These are phyloP conservation scores for Pleurotus giganteus DNA, from an alignment of 768 basidiomycete genomes.

Conservation along the genomic window DNA sequence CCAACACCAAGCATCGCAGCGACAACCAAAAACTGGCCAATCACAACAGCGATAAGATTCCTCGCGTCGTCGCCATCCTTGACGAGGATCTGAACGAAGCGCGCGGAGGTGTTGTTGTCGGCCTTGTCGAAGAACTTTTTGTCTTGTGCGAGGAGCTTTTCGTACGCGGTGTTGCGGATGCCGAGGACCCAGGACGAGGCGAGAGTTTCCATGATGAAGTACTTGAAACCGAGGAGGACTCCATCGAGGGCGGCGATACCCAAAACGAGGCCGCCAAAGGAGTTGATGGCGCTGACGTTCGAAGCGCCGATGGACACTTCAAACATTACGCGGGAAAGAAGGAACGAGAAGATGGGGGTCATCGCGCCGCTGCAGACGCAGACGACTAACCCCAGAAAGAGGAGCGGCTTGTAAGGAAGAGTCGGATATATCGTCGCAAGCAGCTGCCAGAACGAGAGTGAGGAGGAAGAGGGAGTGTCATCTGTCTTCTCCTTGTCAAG, in stretches of 20 bases:
- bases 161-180: slow-evolving; percentile 57
- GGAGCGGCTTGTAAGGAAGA: slow-evolving; percentile 69
- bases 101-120: slow-evolving; percentile 53
- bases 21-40: slow-evolving; percentile 73
- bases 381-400: slow-evolving; percentile 68
- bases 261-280: slow-evolving; percentile 71
- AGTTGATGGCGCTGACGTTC: slow-evolving; percentile 58
- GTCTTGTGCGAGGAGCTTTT: slow-evolving; percentile 71
- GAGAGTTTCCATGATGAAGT: slow-evolving; percentile 73
- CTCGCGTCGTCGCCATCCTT: slow-evolving; percentile 91
- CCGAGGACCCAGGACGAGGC: slow-evolving; percentile 73
- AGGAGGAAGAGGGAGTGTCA: slow-evolving; percentile 20
- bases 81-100: slow-evolving; percentile 72
- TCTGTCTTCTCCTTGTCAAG: slow-evolving; percentile 13
- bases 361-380: slow-evolving; percentile 76
- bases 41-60: slow-evolving; percentile 67
- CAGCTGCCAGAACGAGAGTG: slow-evolving; percentile 43
- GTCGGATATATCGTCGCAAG: slow-evolving; percentile 61
- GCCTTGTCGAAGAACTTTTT: slow-evolving; percentile 82
- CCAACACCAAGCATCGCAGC: slow-evolving; percentile 80
- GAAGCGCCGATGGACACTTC: slow-evolving; percentile 72
- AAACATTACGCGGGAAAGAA: slow-evolving; percentile 79
- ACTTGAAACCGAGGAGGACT: slow-evolving; percentile 70
- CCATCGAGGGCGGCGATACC: slow-evolving; percentile 77
- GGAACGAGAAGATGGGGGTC: slow-evolving; percentile 90